These are phyloP conservation scores for Anthracocystis walkeri DNA, from an alignment of 1,284 basidiomycete genomes.

Conservation along the genomic window DNA sequence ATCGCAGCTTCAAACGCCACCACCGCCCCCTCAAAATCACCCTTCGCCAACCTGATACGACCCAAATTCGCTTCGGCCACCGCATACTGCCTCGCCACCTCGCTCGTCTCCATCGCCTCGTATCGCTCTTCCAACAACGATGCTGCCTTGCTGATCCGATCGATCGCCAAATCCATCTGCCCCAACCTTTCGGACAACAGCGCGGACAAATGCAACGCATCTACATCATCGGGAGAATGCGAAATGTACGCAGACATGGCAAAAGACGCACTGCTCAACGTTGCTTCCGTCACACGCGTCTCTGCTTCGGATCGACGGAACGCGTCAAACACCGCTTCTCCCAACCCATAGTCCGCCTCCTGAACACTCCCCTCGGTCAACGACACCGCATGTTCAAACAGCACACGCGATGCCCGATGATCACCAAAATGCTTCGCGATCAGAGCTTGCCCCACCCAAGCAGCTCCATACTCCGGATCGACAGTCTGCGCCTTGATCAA, in stretches of 20 bases:
- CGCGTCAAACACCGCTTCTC: constrained; percentile 76
- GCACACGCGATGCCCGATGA: constrained; percentile 75
- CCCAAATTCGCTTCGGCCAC: constrained; percentile 87
- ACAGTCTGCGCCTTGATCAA: constrained; percentile 88
- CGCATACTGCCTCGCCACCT: constrained; percentile 82
- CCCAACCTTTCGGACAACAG: constrained; percentile 87
- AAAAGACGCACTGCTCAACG: constrained; percentile 75
- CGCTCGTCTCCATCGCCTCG: constrained; percentile 83
- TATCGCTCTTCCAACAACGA: constrained; percentile 84
- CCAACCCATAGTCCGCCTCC: constrained; percentile 85
- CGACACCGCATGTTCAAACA: constrained; percentile 86
- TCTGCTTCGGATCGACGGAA: constrained; percentile 70
- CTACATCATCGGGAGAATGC: constrained; percentile 77
- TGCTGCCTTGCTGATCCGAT: constrained; percentile 78
- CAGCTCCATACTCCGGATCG: constrained; percentile 87
- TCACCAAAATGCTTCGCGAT: constrained; percentile 80
- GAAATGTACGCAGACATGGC: constrained; percentile 82
- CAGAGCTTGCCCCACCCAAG: constrained; percentile 95
- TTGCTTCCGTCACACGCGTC: constrained; percentile 4
- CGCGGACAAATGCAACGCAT: constrained; percentile 85
- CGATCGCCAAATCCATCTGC: constrained; percentile 76
- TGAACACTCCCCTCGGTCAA: constrained; percentile 78
- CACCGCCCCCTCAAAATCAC: constrained; percentile 76
- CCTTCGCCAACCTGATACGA: constrained; percentile 77
- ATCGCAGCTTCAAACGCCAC: constrained; percentile 80